A percentile compares a stretch with the other conserved stretches of the same genome.
Conservation (phyloP, 176 grass and related monocot species). For the Oryza glaberrima region DNA sequence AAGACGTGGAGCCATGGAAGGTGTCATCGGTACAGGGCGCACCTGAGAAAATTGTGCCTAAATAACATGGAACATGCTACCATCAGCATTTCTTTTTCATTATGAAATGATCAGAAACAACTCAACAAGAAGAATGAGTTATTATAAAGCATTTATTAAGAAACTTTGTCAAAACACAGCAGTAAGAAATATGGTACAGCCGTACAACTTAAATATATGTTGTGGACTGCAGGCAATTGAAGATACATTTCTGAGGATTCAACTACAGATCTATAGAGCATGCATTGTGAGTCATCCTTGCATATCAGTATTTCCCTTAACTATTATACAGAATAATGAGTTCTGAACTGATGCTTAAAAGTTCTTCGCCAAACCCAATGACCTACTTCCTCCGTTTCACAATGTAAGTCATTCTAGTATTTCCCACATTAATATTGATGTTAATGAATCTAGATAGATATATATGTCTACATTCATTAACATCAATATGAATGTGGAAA, state of each 20-base stretch:
- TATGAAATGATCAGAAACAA: not conserved
- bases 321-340: not conserved
- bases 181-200: not conserved
- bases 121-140: not conserved
- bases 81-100: slow-evolving; percentile 27
- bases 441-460: no score
- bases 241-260: not conserved
- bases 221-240: not conserved
- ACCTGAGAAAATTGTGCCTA: slow-evolving; percentile 89
- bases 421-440: no score
- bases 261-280: not conserved
- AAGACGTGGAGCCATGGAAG: slow-evolving; percentile 69
- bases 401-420: no score
- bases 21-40: slow-evolving; percentile 74
- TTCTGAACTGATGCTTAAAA: not conserved
- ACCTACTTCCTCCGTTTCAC: not conserved
- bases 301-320: not conserved
- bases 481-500: no score
- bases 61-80: slow-evolving; percentile 21
- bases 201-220: not conserved
- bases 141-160: not conserved
- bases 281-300: not conserved
- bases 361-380: not conserved
- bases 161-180: not conserved
- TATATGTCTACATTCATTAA: no score